These are phyloP conservation scores for Euphorbia corollata DNA, from an alignment of 441 rosid species.

Conservation along the genomic window DNA sequence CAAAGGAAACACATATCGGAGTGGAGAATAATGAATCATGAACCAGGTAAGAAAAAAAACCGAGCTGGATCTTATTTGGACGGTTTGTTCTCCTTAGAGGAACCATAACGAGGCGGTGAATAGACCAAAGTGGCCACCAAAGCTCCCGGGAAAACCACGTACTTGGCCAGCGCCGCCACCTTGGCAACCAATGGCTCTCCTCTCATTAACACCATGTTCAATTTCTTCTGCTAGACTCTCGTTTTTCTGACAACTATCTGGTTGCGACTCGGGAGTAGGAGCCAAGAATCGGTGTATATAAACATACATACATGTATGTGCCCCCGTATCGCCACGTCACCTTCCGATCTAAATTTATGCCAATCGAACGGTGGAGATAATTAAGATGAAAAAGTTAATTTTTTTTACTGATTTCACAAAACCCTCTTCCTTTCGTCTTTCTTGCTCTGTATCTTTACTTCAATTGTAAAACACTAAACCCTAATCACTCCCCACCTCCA, in stretches of 20 bases:
- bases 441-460: no score
- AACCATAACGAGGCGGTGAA: conserved; percentile 47
- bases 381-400: not conserved
- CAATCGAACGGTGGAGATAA: not conserved
- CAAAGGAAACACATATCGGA: not conserved
- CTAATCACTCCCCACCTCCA: no score
- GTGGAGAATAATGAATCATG: not conserved
- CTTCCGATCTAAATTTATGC: not conserved
- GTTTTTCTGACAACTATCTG: not conserved
- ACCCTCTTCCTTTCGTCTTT: no score
- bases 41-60: not conserved
- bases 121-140: conserved; percentile 47
- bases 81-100: conserved; percentile 27
- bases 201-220: conserved; percentile 29
- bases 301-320: not conserved
- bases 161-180: conserved; percentile 39
- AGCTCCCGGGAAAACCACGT: conserved; percentile 41
- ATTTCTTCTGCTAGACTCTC: not conserved
- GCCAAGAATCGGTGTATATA: no score
- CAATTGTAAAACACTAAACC: no score
- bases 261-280: no score
- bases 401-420: no score
- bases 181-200: conserved; percentile 54
- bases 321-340: not conserved
- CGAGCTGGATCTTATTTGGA: conserved; percentile 17